A percentile compares a stretch with the other conserved stretches of the same genome.
Conservation (phyloP, 805 yeast species). For the Zygoascus ofunaensis region DNA sequence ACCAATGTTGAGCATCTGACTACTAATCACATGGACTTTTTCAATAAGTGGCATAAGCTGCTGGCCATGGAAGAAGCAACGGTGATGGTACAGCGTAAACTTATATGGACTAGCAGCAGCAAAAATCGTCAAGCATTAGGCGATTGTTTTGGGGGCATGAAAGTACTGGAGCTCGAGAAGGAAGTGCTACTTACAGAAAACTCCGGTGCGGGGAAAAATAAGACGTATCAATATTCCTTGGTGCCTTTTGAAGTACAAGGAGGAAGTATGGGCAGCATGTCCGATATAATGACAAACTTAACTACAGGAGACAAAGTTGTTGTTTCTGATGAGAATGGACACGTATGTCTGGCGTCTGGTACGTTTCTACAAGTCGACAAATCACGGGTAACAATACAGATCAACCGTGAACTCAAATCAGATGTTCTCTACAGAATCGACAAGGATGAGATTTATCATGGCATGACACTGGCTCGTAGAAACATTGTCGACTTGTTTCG, state of each 20-base stretch:
- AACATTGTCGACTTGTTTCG: conserved; percentile 64
- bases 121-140: conserved; percentile 58
- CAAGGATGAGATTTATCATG: conserved; percentile 66
- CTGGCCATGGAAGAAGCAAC: conserved; percentile 67
- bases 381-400: conserved; percentile 39
- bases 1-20: conserved; percentile 44
- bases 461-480: conserved; percentile 65
- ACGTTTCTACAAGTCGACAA: conserved; percentile 38
- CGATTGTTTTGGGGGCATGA: conserved; percentile 45
- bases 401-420: conserved; percentile 41
- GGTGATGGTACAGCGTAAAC: conserved; percentile 41
- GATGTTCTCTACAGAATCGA: conserved; percentile 54
- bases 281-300: conserved; percentile 37
- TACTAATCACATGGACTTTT: conserved; percentile 43
- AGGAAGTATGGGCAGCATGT: neutral
- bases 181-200: conserved; percentile 1
- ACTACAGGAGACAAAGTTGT: conserved; percentile 52
- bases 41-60: conserved; percentile 62
- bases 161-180: conserved; percentile 25
- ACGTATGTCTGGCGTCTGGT: conserved; percentile 65
- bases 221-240: conserved; percentile 14
- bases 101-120: conserved; percentile 59
- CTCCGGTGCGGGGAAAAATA: conserved; percentile 6
- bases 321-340: conserved; percentile 73
- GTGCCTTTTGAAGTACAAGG: conserved; percentile 1